Evolutionary conservation across 2,329 filamentous ascomycete genomes (phyloP), one percentile per base, ranked within the genome.

Genomic region (Microsporum ferrugineum): DNA sequence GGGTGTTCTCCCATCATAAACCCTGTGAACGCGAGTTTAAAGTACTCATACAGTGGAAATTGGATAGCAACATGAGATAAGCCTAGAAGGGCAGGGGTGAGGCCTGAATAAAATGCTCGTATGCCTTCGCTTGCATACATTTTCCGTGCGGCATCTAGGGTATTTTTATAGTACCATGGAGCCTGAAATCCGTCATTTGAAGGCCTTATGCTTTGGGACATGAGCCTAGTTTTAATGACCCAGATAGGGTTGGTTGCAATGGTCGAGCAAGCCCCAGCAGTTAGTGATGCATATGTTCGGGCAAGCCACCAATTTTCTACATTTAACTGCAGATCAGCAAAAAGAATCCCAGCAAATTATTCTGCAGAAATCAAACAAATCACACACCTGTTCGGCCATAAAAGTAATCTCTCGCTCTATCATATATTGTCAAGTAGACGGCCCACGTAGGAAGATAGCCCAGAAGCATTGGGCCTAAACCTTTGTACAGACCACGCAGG

Each of bases 371-470:
- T 27, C 8, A 29, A 60, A 34, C 7, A 17, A 55, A 41, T 34
- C 10, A 68, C 77, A 66, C 77, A 88, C 86, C 82, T 69, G 87
- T 82, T 65, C 85, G 78, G 59, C 86, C 79, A 66, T 83, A 83
- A 72, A 91, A 82, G 68, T 83, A 86, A 58, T 83, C 83, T 73
- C 95, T 94, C 70, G 88, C 88, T 71, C 87, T 87, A 73, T 96
- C 94, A 75, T 60, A 99, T 41, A 97, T 88, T 27, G 90, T 95
- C 75, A 99, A 89, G 81, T 95, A 99, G 59, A 99, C 92, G 29
- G 92, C 94, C 94, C 94, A 99, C 0, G 94, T 99, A 3, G 94
- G 94, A 63, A 99, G 77, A 74, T 99, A 99, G 10, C 94, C 94
- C 71, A 99, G 78, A 67, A 99, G 84, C 79, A 99, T 96, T 17